These are phyloP conservation scores for Canariomyces notabilis DNA, from an alignment of 2,329 filamentous ascomycete species.

Conservation along the genomic window DNA sequence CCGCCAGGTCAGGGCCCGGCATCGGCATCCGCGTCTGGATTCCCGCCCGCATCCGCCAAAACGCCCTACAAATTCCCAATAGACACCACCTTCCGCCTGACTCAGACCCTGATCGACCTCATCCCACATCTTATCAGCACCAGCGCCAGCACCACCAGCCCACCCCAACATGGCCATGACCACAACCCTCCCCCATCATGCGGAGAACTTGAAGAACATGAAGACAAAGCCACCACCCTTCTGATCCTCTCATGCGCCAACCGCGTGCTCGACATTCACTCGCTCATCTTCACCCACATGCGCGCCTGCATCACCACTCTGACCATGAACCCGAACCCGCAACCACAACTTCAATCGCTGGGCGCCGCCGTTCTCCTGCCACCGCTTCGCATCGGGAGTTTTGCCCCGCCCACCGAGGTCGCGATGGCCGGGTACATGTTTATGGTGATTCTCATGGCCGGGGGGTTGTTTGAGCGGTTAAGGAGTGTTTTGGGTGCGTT, in stretches of 20 bases:
- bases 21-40: no score
- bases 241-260: constrained; percentile 8
- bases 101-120: constrained; percentile 9
- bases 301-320: constrained; percentile 5
- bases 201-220: neutral
- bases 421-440: constrained; percentile 5
- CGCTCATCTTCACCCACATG: constrained; percentile 4
- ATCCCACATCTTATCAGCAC: neutral
- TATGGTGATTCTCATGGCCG: constrained; percentile 10
- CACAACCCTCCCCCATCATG: no score
- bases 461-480: constrained; percentile 9
- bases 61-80: constrained; percentile 1
- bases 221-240: constrained; percentile 5
- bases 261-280: constrained; percentile 10
- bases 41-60: neutral
- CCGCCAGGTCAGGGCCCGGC: no score
- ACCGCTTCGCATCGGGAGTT: neutral
- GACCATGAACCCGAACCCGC: no score
- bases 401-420: neutral
- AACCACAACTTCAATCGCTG: neutral
- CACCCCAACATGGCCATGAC: no score
- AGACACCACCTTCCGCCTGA: constrained; percentile 8
- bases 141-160: no score
- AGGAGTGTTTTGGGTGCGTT: constrained; percentile 4
- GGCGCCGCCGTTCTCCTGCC: neutral